These are phyloP conservation scores for Shiraia sp. DNA, from an alignment of 2,329 filamentous ascomycete genomes.

Conservation along the genomic window DNA sequence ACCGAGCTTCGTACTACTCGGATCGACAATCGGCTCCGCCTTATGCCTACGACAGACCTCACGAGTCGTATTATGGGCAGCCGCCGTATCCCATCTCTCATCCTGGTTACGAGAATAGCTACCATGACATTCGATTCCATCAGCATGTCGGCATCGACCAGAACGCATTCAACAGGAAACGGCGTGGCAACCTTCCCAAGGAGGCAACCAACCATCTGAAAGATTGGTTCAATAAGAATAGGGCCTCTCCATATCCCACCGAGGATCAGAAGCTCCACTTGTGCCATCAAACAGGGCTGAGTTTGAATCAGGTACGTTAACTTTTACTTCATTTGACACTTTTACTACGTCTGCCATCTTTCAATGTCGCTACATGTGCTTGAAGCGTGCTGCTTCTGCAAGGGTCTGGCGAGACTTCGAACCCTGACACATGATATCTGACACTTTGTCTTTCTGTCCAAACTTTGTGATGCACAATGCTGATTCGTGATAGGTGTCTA, in stretches of 20 bases:
- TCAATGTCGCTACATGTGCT: neutral
- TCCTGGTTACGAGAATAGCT: slow-evolving; percentile 21
- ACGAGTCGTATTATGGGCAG: slow-evolving; percentile 25
- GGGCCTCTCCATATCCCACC: slow-evolving; percentile 76
- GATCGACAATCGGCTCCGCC: slow-evolving; percentile 1
- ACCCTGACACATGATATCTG: neutral
- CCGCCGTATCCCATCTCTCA: slow-evolving; percentile 14
- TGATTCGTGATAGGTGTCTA: slow-evolving; percentile 60
- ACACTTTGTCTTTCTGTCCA: neutral
- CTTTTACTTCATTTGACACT: slow-evolving; percentile 39
- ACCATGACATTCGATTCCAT: slow-evolving; percentile 37
- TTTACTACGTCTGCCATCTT: slow-evolving; percentile 26
- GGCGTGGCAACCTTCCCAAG: slow-evolving; percentile 87
- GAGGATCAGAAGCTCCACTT: slow-evolving; percentile 86
- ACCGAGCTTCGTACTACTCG: too few species aligned
- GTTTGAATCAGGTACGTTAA: slow-evolving; percentile 67
- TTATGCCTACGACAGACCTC: slow-evolving; percentile 22
- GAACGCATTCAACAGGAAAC: slow-evolving; percentile 51
- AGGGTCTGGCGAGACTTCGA: too few species aligned
- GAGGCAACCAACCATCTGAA: slow-evolving; percentile 82
- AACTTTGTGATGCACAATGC: slow-evolving; percentile 2
- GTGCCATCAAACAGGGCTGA: slow-evolving; percentile 74
- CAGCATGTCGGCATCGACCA: slow-evolving; percentile 31
- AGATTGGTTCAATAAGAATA: slow-evolving; percentile 67
- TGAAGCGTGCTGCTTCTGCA: slow-evolving; percentile 1